Evolutionary conservation across 257 asterid genomes (phyloP).

Genomic region (Nicotiana obtusifolia): DNA sequence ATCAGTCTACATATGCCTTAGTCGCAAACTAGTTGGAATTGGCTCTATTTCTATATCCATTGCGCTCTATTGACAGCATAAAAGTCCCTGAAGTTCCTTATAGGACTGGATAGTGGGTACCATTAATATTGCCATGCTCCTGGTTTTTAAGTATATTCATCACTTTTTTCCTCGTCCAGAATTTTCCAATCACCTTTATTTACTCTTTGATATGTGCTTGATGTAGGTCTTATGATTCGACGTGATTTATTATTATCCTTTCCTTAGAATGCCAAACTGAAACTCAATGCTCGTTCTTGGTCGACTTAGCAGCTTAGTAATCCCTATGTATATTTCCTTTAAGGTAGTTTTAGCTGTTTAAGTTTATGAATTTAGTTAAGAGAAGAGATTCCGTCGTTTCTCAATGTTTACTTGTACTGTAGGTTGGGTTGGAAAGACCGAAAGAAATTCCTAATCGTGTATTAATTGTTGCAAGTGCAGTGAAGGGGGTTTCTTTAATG

Average conservation of each 20-base stretch:
- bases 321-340: not conserved
- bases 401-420: not conserved
- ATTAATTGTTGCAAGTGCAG: constrained; percentile 43
- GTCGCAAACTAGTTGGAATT: not conserved
- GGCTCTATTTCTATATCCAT: not conserved
- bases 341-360: not conserved
- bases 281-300: not conserved
- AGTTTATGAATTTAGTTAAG: not conserved
- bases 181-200: not conserved
- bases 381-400: not conserved
- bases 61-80: not conserved
- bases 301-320: not conserved
- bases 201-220: not conserved
- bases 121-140: not conserved
- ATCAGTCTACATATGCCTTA: not conserved
- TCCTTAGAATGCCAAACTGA: not conserved
- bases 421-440: not conserved
- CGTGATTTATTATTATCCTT: not conserved
- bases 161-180: not conserved
- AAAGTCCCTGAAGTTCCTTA: not conserved
- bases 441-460: not conserved
- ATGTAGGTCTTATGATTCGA: not conserved
- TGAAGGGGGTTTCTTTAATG: constrained; percentile 98
- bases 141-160: not conserved
- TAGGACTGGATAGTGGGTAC: not conserved